A percentile compares a stretch with the other conserved stretches of the same genome.
These are phyloP conservation scores for Schizosaccharomyces versatilis DNA, from an alignment of 1,139 yeast genomes.

Conservation along the genomic window DNA sequence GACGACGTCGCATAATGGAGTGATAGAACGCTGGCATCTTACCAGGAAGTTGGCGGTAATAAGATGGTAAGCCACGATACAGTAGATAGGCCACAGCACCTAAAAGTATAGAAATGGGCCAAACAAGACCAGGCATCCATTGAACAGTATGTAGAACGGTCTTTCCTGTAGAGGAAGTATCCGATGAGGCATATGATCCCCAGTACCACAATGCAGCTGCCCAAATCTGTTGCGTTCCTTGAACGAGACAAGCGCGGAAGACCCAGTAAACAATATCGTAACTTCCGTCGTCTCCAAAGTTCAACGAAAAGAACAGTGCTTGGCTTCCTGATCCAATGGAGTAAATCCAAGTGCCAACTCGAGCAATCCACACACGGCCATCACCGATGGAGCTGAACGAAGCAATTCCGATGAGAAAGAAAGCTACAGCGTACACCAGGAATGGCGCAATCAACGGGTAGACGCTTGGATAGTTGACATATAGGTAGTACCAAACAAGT, in stretches of 20 bases:
- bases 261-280: slow-evolving; percentile 7
- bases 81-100: slow-evolving; percentile 3
- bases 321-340: slow-evolving; percentile 9
- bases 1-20: slow-evolving; percentile 7
- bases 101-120: slow-evolving; percentile 6
- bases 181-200: slow-evolving; percentile 2
- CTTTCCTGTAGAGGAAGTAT: too few species aligned
- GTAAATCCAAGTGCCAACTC: slow-evolving; percentile 5
- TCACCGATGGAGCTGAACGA: neutral
- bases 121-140: slow-evolving; percentile 6
- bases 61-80: slow-evolving; percentile 8
- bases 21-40: slow-evolving; percentile 10
- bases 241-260: slow-evolving; percentile 9
- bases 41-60: slow-evolving; percentile 10
- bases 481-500: slow-evolving; percentile 6
- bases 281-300: slow-evolving; percentile 10
- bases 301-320: slow-evolving; percentile 8
- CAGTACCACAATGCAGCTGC: slow-evolving; percentile 9
- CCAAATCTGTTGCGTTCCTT: slow-evolving; percentile 9
- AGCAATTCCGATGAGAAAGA: slow-evolving; percentile 6
- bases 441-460: slow-evolving; percentile 4
- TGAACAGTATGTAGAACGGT: slow-evolving; percentile 5
- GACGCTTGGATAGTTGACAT: slow-evolving; percentile 4
- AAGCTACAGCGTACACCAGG: slow-evolving; percentile 5
- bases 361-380: slow-evolving; percentile 3